Conservation (phyloP, 768 basidiomycete species). For the Lepiota venenata region DNA sequence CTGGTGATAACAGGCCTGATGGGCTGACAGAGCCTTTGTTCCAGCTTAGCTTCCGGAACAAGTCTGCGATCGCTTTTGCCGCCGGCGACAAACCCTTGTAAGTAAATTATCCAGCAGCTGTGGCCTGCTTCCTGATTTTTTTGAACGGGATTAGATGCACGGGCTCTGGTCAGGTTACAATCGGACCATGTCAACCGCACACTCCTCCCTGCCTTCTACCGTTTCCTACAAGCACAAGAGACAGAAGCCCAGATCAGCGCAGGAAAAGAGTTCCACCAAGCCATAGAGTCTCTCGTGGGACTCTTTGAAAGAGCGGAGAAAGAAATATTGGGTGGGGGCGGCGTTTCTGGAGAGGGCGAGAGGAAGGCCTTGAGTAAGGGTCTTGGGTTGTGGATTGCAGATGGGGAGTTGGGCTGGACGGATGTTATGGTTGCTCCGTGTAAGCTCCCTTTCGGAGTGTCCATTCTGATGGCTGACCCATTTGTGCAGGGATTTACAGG, state of each 20-base stretch:
- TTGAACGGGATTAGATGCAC: constrained; percentile 44
- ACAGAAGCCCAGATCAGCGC: constrained; percentile 43
- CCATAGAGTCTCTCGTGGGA: constrained; percentile 46
- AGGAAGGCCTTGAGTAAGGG: constrained; percentile 31
- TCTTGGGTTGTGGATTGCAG: constrained; percentile 61
- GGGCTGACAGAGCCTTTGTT: neutral
- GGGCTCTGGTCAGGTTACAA: constrained; percentile 65
- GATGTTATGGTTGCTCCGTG: constrained; percentile 74
- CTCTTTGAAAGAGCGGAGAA: constrained; percentile 56
- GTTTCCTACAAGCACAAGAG: constrained; percentile 71
- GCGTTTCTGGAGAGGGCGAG: constrained; percentile 38
- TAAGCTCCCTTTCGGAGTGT: constrained; percentile 28
- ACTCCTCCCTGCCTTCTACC: constrained; percentile 70
- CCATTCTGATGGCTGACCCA: neutral
- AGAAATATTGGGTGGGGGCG: constrained; percentile 38
- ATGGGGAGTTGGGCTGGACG: constrained; percentile 48
- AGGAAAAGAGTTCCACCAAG: constrained; percentile 50
- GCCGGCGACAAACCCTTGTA: constrained; percentile 55
- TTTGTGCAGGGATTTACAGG: constrained; percentile 61
- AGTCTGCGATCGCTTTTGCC: constrained; percentile 56
- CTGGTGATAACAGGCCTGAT: neutral
- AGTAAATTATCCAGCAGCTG: constrained; percentile 15
- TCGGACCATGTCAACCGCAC: constrained; percentile 62
- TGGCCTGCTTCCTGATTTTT: neutral
- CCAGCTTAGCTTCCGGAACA: constrained; percentile 38